Evolutionary conservation across 257 asterid species (phyloP).

Genomic region (Echites panduratus): DNA sequence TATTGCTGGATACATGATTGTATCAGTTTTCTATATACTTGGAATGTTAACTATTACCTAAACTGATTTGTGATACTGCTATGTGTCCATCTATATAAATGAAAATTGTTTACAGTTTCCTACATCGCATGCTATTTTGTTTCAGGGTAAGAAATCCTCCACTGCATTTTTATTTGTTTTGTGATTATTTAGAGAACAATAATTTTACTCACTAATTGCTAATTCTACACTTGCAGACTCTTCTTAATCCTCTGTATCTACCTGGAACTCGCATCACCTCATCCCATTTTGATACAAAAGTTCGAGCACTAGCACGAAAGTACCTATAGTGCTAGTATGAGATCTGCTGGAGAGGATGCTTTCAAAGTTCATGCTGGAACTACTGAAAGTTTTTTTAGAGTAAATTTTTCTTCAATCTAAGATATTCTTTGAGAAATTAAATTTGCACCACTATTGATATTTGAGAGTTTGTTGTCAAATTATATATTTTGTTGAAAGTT

Average conservation of each 20-base stretch:
- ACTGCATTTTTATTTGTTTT: neutral
- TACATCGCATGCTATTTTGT: neutral
- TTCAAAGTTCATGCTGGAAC: neutral
- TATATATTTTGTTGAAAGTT: neutral
- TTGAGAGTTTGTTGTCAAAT: neutral
- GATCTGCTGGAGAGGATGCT: neutral
- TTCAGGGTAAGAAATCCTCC: neutral
- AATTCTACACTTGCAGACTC: conserved; percentile 48
- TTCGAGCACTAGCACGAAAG: conserved; percentile 85
- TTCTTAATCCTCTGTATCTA: conserved; percentile 87
- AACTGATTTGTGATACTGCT: neutral
- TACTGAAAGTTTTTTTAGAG: neutral
- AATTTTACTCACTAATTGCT: neutral
- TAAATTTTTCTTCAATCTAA: neutral
- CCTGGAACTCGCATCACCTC: conserved; percentile 91
- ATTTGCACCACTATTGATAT: neutral
- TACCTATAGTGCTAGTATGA: conserved; percentile 28
- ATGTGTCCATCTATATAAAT: neutral
- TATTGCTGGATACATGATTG: neutral
- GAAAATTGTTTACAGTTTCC: neutral
- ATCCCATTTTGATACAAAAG: conserved; percentile 92
- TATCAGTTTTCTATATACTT: neutral
- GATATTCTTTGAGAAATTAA: neutral
- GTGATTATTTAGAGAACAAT: neutral
- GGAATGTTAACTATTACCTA: neutral